Evolutionary conservation across 495 filamentous ascomycete species (phyloP).

Genomic region (Evernia prunastri): DNA sequence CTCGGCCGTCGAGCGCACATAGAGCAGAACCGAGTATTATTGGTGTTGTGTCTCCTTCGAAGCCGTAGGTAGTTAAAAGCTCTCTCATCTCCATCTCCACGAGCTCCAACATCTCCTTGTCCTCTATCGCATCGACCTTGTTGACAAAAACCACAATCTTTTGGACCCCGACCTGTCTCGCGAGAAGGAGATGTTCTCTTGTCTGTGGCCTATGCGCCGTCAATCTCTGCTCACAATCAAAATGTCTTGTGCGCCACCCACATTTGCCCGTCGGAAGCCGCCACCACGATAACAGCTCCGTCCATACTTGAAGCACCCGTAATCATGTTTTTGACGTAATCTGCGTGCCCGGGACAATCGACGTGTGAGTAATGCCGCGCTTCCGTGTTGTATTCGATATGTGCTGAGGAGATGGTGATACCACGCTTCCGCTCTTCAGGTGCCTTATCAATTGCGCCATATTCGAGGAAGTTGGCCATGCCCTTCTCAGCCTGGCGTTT

Average conservation of each 20-base stretch:
- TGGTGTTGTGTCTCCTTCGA: conserved; percentile 96
- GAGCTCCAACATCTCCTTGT: conserved; percentile 98
- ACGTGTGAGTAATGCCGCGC: conserved; percentile 95
- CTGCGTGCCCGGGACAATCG: conserved; percentile 98
- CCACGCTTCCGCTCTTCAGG: conserved; percentile 99
- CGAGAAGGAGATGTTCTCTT: conserved; percentile 93
- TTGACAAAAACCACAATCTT: conserved; percentile 98
- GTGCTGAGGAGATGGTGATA: conserved; percentile 97
- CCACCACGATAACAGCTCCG: conserved; percentile 96
- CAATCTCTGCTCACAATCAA: conserved; percentile 7
- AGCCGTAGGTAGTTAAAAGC: conserved; percentile 82
- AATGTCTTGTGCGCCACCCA: conserved; percentile 30
- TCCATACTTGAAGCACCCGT: conserved; percentile 97
- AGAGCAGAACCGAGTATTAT: conserved; percentile 95
- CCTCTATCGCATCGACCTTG: conserved; percentile 94
- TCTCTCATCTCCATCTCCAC: conserved; percentile 99
- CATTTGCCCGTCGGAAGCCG: conserved; percentile 98
- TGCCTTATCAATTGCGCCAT: conserved; percentile 96
- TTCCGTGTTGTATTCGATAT: conserved; percentile 96
- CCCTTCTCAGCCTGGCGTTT: conserved; percentile 94
- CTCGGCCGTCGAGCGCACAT: conserved; percentile 83
- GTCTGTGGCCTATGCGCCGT: conserved; percentile 73
- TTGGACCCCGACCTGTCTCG: conserved; percentile 95
- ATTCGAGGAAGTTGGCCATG: conserved; percentile 86
- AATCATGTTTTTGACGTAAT: conserved; percentile 99